phyloP scores from a whole-genome alignment of 1,284 basidiomycete species.

The Laetiporus sulphureus region DNA sequence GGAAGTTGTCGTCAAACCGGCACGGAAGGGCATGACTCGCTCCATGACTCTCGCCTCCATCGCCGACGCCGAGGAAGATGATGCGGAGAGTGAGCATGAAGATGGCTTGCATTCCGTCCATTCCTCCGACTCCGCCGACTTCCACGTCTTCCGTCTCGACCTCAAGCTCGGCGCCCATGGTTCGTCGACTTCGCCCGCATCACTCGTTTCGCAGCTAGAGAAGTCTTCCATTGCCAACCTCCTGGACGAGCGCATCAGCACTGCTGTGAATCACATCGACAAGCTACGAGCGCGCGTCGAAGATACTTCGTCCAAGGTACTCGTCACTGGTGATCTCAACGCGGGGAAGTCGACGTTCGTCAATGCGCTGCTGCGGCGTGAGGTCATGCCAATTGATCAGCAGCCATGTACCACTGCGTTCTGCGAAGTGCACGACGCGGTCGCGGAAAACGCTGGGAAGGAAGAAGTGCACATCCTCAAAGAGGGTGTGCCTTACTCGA shows the following conservation, averaged over 20 bases:
- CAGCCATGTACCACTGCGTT: conserved; percentile 98
- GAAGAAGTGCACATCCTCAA: conserved; percentile 84
- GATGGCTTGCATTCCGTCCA: conserved; percentile 38
- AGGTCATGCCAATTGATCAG: conserved; percentile 96
- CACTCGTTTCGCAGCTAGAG: conserved; percentile 89
- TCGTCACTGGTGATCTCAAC: conserved; percentile 99
- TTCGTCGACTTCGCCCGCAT: conserved; percentile 62
- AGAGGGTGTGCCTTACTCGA: conserved; percentile 66
- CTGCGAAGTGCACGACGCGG: conserved; percentile 92
- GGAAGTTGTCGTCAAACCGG: conserved; percentile 55
- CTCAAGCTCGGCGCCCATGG: conserved; percentile 82
- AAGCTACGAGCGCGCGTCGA: conserved; percentile 83
- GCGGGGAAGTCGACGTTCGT: conserved; percentile 98
- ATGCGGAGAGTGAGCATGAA: conserved; percentile 16
- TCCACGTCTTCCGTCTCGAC: conserved; percentile 87
- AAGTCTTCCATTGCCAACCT: conserved; percentile 90
- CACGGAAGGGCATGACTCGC: conserved; percentile 42
- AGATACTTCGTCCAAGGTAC: conserved; percentile 92
- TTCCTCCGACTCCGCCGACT: conserved; percentile 44
- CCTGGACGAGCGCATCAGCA: conserved; percentile 80
- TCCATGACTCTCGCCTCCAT: conserved; percentile 52
- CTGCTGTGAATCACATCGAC: conserved; percentile 76
- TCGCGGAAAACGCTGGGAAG: conserved; percentile 64
- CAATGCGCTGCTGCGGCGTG: conserved; percentile 85
- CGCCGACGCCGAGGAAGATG: conserved; percentile 33